Percentiles rank a stretch among this genome's conserved stretches.
Evolutionary conservation across 1,139 yeast species (phyloP).

Genomic region (Entelexis paramagnoliae): DNA sequence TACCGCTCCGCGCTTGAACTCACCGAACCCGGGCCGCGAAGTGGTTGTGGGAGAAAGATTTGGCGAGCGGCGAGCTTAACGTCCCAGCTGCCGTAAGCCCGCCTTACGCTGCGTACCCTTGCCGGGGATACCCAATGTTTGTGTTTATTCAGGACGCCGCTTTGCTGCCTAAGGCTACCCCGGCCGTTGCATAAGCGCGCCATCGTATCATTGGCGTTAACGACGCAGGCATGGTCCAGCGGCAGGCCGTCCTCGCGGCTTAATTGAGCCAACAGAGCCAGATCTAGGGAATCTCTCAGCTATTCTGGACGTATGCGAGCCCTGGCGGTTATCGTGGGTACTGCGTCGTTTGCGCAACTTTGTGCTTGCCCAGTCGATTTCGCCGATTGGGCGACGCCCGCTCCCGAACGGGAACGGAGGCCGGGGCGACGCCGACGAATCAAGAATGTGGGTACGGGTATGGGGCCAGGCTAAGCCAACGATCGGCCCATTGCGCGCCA

Average conservation of each 20-base stretch:
- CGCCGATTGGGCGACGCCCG: not conserved
- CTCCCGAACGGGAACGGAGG: not conserved
- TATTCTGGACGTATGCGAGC: too few relatives aligned
- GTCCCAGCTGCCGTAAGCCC: constrained; percentile 3
- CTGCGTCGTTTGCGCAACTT: not conserved
- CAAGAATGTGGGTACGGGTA: not conserved
- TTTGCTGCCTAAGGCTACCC: constrained; percentile 1
- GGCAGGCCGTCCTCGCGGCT: not conserved
- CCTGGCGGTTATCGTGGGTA: too few relatives aligned
- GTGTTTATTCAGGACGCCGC: constrained; percentile 5
- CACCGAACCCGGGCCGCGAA: not conserved
- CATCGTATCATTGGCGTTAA: not conserved
- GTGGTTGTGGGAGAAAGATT: constrained; percentile 7
- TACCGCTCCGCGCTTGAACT: constrained; percentile 1
- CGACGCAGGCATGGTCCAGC: not conserved
- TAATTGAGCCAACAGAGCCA: too few relatives aligned
- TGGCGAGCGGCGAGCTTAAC: constrained; percentile 2
- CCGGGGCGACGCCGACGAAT: not conserved
- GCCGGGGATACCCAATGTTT: not conserved
- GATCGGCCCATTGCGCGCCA: not conserved
- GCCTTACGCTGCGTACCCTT: not conserved
- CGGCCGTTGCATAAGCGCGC: not conserved
- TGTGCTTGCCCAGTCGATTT: not conserved
- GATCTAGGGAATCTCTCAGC: too few relatives aligned
- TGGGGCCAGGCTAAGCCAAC: not conserved